Evolutionary conservation across 192 early-diverging fungal genomes (phyloP), one percentile per base, ranked within the genome.

Genomic region (Phycomyces nitens): DNA sequence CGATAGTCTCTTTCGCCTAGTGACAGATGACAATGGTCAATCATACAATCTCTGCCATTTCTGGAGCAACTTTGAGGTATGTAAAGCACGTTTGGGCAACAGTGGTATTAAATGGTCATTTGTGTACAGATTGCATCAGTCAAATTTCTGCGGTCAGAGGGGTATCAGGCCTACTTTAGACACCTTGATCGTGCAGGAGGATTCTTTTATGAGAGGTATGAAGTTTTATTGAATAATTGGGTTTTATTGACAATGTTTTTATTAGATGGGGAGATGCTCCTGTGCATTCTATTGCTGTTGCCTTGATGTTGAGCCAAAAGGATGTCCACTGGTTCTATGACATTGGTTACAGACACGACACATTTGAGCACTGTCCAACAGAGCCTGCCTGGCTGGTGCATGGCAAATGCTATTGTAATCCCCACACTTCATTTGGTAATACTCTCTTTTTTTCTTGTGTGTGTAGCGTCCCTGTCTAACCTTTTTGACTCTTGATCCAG

Each of bases 61-160:
- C 61, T 93, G 92, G 92, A 87, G 84, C 61, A 94, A 93, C 70
- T 93, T 94, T 80, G 91, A 94, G 77, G 88, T 94, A 47, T 77
- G 69, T 0, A 65, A 76, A 18, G 23, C 10, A 8, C 12, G 10
- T 59, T 53, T 44, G 6, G 11, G 39, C 41, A 47, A 23, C 42
- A 53, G 21, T 40, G 42, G 23, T 55, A 6, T 58, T 0, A 23
- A 42, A 9, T 58, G 44, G 12, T 60, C 3, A 52, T 27, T 39
- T 6, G 18, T 50, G 5, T 9, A 24, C 63, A 76, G 74, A 76
- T 76, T 55, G 74, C 60, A 14, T 76, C 74, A 5, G 41, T 76
- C 9, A 51, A 58, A 5, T 84, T 93, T 56, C 85, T 86, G 75
- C 65, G 88, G 52, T 82, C 82, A 16, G 72, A 75, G 29, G 84